These are phyloP conservation scores for Helicostylum pulchrum DNA, from an alignment of 192 early-diverging fungal species.

Conservation along the genomic window DNA sequence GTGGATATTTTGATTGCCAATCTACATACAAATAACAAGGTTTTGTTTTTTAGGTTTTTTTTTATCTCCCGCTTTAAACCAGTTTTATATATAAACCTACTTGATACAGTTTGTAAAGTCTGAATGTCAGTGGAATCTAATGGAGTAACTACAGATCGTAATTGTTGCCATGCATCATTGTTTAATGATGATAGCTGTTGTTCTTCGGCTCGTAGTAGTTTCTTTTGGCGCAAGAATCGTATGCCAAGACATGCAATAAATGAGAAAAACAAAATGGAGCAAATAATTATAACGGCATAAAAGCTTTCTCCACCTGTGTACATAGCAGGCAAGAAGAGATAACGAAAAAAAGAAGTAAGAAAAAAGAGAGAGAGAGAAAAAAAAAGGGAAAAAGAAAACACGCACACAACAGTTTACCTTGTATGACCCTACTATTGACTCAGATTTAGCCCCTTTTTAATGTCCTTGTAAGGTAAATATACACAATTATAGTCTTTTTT, in stretches of 20 bases:
- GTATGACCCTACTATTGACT: not conserved
- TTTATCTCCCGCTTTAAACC: not conserved
- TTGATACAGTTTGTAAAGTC: not conserved
- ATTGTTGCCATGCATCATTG: slow-evolving; percentile 8
- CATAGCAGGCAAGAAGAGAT: slow-evolving; percentile 1
- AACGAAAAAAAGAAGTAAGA: not conserved
- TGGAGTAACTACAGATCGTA: not conserved
- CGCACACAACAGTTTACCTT: not conserved
- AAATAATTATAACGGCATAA: slow-evolving; percentile 18
- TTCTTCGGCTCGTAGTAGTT: not conserved
- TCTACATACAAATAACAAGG: not conserved
- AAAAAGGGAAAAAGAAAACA: not conserved
- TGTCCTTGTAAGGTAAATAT: slow-evolving; percentile 1
- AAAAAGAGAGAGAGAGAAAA: not conserved
- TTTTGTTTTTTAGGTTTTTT: not conserved
- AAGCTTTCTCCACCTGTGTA: slow-evolving; percentile 4
- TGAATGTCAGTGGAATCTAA: not conserved
- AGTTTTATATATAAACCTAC: not conserved
- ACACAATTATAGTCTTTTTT: not conserved
- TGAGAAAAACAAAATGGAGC: slow-evolving; percentile 4
- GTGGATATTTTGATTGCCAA: slow-evolving; percentile 19
- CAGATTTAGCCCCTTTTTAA: not conserved
- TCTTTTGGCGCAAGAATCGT: not conserved
- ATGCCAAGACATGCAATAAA: slow-evolving; percentile 17
- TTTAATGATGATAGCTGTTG: not conserved